Conservation (phyloP, 345 rosid species). For the Firmiana major region DNA sequence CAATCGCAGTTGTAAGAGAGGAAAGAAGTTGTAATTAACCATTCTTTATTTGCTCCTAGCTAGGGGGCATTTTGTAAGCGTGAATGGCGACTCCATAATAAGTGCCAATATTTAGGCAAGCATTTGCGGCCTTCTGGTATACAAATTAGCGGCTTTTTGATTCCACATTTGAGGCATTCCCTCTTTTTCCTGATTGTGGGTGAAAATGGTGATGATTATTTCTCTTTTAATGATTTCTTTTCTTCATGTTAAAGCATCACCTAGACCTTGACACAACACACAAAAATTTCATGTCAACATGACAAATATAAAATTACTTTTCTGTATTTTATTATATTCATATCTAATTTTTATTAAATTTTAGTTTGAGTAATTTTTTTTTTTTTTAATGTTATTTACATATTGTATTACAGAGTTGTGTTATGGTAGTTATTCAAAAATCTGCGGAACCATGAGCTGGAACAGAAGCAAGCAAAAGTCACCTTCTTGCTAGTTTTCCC, state of each 20-base stretch:
- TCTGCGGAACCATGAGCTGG: too few relatives aligned
- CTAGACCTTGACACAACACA: too few relatives aligned
- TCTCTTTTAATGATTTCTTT: not conserved
- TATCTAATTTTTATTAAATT: too few relatives aligned
- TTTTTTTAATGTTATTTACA: too few relatives aligned
- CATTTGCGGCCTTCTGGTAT: not conserved
- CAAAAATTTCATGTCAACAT: too few relatives aligned
- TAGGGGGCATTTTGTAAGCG: not conserved
- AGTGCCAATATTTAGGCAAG: slow-evolving; percentile 4
- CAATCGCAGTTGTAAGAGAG: not conserved
- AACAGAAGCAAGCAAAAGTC: not conserved
- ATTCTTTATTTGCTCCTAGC: slow-evolving; percentile 4
- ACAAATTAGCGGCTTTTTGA: not conserved
- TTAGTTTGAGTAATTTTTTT: too few relatives aligned
- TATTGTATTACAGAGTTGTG: too few relatives aligned
- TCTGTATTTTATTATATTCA: too few relatives aligned
- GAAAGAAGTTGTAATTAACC: slow-evolving; percentile 7
- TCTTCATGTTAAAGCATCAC: not conserved
- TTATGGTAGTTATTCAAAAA: too few relatives aligned
- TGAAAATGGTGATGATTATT: not conserved
- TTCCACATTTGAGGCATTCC: not conserved
- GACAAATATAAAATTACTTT: too few relatives aligned
- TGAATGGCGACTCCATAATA: slow-evolving; percentile 10
- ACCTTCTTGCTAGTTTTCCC: not conserved
- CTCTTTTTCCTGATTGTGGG: slow-evolving; percentile 1